Base-by-base conservation (phyloP, 2,329 filamentous ascomycete genomes). In the Lachnellula arida region DNA sequence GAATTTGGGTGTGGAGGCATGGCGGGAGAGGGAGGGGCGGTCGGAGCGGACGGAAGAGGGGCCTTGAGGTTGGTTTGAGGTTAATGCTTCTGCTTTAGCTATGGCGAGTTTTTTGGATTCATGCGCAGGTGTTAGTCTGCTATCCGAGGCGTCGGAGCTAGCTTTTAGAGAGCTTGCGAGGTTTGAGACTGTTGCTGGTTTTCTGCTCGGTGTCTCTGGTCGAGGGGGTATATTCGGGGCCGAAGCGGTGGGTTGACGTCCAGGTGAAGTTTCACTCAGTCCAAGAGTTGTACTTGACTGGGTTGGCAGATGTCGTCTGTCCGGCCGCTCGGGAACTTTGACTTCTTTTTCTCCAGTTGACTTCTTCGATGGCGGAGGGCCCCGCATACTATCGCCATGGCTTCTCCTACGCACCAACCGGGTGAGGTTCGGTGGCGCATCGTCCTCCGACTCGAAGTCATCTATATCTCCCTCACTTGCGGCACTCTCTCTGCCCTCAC, bases 1-100 rank as follows among this genome's bases (percentile, higher is more conserved):
- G 69, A 93, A 93, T 39, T 82, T 82, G 46, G 81, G 77, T 17
- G 78, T 73, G 1, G 82, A 86, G 22, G 79, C 75, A 52, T 82
- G 78, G 5, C 79, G 74, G 2, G 80, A 80, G 8, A 81, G 70
- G 14, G 72, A 71, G 6, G 81, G 81, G 32, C 77, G 75, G 49
- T 65, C 50, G 60, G 65, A 46, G 67, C 7, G 64, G 60, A 42
- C 70, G 66, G 46, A 62, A 65, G 67, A 11, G 67, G 71, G 58
- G 56, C 66, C 23, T 19, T 43, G 49, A 22, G n/a, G 39, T 5
- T 15, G 46, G 14, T 46, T 40, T 42, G 28, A 32, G 14, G 19
- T 44, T 12, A 54, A 46, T 3, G 57, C 17, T 6, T 49, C 40
- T 32, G 46, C 23, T 49, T 49, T 37, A 5, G 25, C 3, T 39